Evolutionary conservation across 1,139 yeast genomes (phyloP).

Genomic region (Suhomyces kunorum): DNA sequence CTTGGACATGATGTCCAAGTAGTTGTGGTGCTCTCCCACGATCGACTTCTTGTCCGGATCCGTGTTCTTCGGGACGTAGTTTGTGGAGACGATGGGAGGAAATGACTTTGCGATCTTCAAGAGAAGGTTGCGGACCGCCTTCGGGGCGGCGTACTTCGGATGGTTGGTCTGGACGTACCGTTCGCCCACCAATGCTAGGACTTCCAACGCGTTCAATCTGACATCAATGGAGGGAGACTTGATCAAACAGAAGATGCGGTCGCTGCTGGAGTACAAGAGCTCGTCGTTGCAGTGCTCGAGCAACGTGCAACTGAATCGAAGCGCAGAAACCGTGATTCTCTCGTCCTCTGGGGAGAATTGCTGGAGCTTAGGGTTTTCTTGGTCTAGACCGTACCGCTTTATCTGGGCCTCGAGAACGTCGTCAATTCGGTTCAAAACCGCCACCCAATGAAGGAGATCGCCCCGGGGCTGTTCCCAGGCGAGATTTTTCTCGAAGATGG

Average conservation of each 20-base stretch:
- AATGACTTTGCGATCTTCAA: conserved; percentile 54
- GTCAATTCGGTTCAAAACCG: conserved; percentile 75
- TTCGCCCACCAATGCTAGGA: conserved; percentile 63
- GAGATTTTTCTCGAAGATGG: conserved; percentile 29
- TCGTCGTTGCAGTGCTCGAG: conserved; percentile 72
- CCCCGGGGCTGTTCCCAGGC: conserved; percentile 71
- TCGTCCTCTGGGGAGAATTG: conserved; percentile 51
- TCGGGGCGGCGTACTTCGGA: conserved; percentile 44
- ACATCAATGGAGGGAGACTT: conserved; percentile 62
- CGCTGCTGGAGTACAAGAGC: conserved; percentile 65
- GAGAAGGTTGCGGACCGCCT: conserved; percentile 45
- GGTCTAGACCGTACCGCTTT: conserved; percentile 54
- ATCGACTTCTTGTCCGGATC: conserved; percentile 23
- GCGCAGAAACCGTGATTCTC: conserved; percentile 48
- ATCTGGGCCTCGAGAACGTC: conserved; percentile 57
- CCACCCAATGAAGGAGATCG: conserved; percentile 76
- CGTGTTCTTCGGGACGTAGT: conserved; percentile 26
- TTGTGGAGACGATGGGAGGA: conserved; percentile 54
- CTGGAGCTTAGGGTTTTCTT: conserved; percentile 47
- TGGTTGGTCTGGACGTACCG: conserved; percentile 23
- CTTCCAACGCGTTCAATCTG: conserved; percentile 61
- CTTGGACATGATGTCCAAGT: conserved; percentile 53
- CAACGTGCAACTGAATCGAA: conserved; percentile 62
- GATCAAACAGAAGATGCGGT: conserved; percentile 60
- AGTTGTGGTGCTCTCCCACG: conserved; percentile 52